Conservation (phyloP, 768 basidiomycete species). For the Royoungia palumana region DNA sequence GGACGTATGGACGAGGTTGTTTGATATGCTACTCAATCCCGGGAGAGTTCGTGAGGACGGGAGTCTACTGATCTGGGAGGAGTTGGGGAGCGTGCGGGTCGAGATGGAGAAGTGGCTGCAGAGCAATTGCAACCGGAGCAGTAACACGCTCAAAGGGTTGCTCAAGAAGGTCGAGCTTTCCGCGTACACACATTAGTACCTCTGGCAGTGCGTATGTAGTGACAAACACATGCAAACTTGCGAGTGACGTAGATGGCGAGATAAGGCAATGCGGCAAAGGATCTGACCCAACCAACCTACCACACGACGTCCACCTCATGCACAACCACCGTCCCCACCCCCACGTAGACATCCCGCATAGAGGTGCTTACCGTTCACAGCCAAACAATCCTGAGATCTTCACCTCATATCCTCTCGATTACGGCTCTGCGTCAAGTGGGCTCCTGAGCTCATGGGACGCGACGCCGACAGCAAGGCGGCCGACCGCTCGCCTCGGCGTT, state of each 20-base stretch:
- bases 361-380: constrained; percentile 30
- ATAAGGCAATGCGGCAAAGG: constrained; percentile 11
- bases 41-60: constrained; percentile 51
- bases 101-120: constrained; percentile 91
- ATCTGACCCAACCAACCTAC: neutral
- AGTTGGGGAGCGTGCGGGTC: constrained; percentile 57
- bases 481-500: constrained; percentile 17
- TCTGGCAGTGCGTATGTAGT: neutral
- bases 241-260: constrained; percentile 16
- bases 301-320: constrained; percentile 14
- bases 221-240: constrained; percentile 21
- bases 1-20: constrained; percentile 79
- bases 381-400: constrained; percentile 25
- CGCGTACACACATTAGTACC: constrained; percentile 28
- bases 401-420: constrained; percentile 33
- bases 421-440: constrained; percentile 17
- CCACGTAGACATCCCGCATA: constrained; percentile 37
- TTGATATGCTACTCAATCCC: constrained; percentile 87
- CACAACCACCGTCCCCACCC: constrained; percentile 34
- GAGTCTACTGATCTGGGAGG: constrained; percentile 67
- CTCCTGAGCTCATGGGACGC: constrained; percentile 37
- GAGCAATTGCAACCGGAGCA: constrained; percentile 81
- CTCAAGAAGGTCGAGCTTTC: constrained; percentile 78
- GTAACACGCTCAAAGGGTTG: constrained; percentile 74
- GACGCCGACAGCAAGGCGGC: constrained; percentile 25